Base-by-base conservation (phyloP, 768 basidiomycete genomes). In the Psilocybe tampanensis region DNA sequence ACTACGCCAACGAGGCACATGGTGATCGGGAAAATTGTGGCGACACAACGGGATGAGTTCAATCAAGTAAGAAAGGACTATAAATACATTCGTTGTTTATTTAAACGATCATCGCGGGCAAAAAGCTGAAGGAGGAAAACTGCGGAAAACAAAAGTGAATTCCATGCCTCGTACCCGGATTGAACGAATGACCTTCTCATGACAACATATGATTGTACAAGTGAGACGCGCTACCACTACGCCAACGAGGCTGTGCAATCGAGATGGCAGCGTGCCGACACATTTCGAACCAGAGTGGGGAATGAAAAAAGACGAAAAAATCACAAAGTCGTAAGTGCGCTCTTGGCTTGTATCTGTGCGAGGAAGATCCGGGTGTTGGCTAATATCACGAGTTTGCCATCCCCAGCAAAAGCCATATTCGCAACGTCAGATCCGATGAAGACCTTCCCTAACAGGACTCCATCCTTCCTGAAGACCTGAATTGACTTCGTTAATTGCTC, bases 361-460 rank as follows among this genome's bases (percentile, higher is more conserved):
- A 81, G 62, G 59, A 74, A 81, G 8, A 81, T 69, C 54, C 73
- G 77, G 2, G 78, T 80, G 54, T 80, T 78, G 0, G 76, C 77
- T 50, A 79, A 54, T 23, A 81, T 75, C 19, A 80, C 65, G 7
- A 81, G 67, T 32, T 75, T 68, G 12, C 75, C 73, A 45, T 65
- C 63, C 17, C 70, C 72, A 3, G 77, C 75, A 54, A 80, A 80
- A 2, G 76, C 74, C 75, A 80, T 73, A 48, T 78, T 80, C 44
- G 80, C 76, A 29, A 76, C 74, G 1, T 67, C 64, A 3, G 68
- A 70, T 5, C 76, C 74, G 12, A 83, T 63, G 75, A 85, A 86
- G 64, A 87, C 81, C 66, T 89, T 88, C 8, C 86, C 86, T 0
- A 89, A 71, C 2, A 89, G 73, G 0, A 75, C 78, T 2, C 86